A percentile compares a stretch with the other conserved stretches of the same genome.
phyloP scores from a whole-genome alignment of 148 eudicot genomes.

The Rhododendron griersonianum region DNA sequence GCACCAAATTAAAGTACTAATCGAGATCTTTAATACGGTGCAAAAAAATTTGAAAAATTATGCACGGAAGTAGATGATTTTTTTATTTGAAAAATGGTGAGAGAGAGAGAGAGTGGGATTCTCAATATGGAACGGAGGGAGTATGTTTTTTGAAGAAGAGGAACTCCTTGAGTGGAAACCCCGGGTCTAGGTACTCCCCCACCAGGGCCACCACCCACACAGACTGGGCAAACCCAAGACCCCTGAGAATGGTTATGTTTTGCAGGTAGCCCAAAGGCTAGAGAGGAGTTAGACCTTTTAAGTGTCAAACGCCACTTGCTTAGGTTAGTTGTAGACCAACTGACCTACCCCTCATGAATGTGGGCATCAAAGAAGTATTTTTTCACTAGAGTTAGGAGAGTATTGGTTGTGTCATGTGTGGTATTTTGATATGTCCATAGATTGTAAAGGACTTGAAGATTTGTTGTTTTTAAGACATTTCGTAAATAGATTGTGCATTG shows the following conservation, averaged over 20 bases:
- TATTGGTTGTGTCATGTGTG: neutral
- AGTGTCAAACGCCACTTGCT: neutral
- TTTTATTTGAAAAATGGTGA: too few species aligned
- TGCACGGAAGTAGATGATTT: too few species aligned
- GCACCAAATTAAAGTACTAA: too few species aligned
- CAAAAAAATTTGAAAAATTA: too few species aligned
- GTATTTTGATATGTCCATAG: neutral
- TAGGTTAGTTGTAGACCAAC: neutral
- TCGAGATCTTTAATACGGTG: too few species aligned
- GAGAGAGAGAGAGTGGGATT: too few species aligned
- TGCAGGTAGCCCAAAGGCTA: neutral
- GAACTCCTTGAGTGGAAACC: neutral
- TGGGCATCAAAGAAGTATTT: neutral
- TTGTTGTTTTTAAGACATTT: neutral
- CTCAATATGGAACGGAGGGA: too few species aligned
- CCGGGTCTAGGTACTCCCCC: neutral
- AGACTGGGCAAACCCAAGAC: neutral
- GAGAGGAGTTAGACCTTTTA: neutral
- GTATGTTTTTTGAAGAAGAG: neutral
- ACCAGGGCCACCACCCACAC: neutral
- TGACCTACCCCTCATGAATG: neutral
- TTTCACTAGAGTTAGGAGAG: neutral
- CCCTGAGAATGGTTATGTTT: neutral
- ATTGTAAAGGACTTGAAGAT: neutral
- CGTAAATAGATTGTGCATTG: neutral